Conservation (phyloP, 139 green algal genomes). For the Volvox reticuliferus region DNA sequence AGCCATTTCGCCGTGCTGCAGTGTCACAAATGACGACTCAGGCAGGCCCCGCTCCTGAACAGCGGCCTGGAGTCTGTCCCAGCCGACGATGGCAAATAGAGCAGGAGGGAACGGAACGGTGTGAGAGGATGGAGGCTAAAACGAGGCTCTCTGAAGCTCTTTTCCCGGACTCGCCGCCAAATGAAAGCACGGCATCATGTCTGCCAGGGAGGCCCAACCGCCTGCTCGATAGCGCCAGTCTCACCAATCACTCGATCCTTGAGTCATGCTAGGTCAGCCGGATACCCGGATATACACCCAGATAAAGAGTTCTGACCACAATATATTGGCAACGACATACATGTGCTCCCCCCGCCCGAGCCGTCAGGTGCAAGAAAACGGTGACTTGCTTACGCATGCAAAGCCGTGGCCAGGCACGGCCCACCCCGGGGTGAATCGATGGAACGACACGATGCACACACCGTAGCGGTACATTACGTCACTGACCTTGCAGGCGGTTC, state of each 20-base stretch:
- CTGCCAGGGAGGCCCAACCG: not conserved
- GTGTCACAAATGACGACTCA: conserved; percentile 59
- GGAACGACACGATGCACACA: not conserved
- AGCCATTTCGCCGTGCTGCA: conserved; percentile 69
- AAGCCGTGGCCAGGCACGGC: not conserved
- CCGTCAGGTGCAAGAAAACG: not conserved
- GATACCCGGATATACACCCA: too few relatives aligned
- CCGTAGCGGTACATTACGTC: not conserved
- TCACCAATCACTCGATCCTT: not conserved
- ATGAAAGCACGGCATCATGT: not conserved
- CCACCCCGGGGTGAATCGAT: not conserved
- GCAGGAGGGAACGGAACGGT: too few relatives aligned
- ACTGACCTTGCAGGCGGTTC: conserved; percentile 64
- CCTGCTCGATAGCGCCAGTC: not conserved
- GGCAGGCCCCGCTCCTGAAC: conserved; percentile 41
- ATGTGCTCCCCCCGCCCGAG: not conserved
- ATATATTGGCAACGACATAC: too few relatives aligned
- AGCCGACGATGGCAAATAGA: not conserved
- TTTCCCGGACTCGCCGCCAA: not conserved
- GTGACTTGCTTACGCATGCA: not conserved
- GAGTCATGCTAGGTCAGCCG: too few relatives aligned
- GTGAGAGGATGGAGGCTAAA: not conserved
- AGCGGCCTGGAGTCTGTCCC: conserved; percentile 11
- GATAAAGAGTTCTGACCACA: too few relatives aligned
- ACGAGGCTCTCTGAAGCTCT: too few relatives aligned